Percentiles rank a stretch among this genome's conserved stretches.
Evolutionary conservation across 2,329 filamentous ascomycete genomes (phyloP).

Genomic region (Ascocoryne sarcoides): DNA sequence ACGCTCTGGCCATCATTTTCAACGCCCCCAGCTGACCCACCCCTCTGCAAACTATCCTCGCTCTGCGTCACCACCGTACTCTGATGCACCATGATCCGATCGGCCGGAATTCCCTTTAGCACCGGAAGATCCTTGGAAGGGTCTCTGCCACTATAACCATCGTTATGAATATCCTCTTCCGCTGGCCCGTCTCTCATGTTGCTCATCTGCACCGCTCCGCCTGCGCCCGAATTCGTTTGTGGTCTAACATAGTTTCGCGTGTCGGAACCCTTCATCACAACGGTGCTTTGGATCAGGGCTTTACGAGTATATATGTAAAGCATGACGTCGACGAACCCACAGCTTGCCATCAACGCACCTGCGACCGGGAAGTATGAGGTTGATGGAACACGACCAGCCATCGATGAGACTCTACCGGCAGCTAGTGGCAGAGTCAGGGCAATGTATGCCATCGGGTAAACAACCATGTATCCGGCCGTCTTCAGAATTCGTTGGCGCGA

Average conservation of each 20-base stretch:
- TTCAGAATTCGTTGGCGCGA: constrained; percentile 20
- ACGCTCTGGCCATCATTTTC: background rate
- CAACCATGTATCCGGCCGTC: constrained; percentile 41
- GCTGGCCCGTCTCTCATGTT: too few species aligned
- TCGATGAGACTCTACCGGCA: constrained; percentile 38
- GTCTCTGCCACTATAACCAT: too few species aligned
- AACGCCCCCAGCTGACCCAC: background rate
- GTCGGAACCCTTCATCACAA: constrained; percentile 3
- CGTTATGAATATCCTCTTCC: too few species aligned
- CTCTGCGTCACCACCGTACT: constrained; percentile 1
- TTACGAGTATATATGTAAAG: constrained; percentile 22
- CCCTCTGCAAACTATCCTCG: background rate
- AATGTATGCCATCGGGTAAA: constrained; percentile 42
- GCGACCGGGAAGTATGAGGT: constrained; percentile 14
- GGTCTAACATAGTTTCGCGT: too few species aligned
- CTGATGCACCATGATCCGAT: too few species aligned
- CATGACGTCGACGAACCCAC: constrained; percentile 19
- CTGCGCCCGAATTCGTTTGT: too few species aligned
- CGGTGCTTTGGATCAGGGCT: constrained; percentile 11
- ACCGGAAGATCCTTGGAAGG: too few species aligned
- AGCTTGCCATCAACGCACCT: constrained; percentile 18
- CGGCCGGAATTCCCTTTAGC: too few species aligned
- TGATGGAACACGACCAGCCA: constrained; percentile 29
- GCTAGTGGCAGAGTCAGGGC: constrained; percentile 42
- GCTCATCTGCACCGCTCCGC: too few species aligned